phyloP scores from a whole-genome alignment of 805 yeast species.

The Saccharomycopsis sp. region DNA sequence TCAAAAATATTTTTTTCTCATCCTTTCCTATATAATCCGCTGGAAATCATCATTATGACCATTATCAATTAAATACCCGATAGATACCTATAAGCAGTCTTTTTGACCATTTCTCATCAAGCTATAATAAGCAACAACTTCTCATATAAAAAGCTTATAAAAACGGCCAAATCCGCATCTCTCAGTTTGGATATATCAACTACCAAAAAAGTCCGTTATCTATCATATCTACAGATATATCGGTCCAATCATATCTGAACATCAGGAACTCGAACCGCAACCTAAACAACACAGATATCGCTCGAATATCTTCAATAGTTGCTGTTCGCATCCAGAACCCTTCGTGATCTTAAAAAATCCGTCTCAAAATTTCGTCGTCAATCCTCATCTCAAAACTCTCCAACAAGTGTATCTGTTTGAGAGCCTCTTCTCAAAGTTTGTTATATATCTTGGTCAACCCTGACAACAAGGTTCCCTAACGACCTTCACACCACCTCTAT shows the following conservation, averaged over 20 bases:
- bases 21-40: too few relatives aligned
- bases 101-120: too few relatives aligned
- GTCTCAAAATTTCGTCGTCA: conserved; percentile 16
- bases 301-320: not conserved
- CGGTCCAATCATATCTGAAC: too few relatives aligned
- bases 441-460: conserved; percentile 4
- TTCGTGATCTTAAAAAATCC: not conserved
- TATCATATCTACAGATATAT: too few relatives aligned
- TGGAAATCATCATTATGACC: too few relatives aligned
- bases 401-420: conserved; percentile 13
- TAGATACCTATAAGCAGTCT: too few relatives aligned
- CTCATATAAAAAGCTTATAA: too few relatives aligned
- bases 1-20: too few relatives aligned
- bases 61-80: too few relatives aligned
- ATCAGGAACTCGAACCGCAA: not conserved
- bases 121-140: too few relatives aligned
- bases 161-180: too few relatives aligned
- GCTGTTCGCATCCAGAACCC: not conserved
- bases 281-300: not conserved
- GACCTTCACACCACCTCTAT: not conserved
- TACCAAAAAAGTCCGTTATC: not conserved
- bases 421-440: conserved; percentile 16
- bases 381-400: conserved; percentile 10
- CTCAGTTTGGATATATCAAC: not conserved
- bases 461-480: conserved; percentile 20